These are phyloP conservation scores for Postia placenta DNA, from an alignment of 768 basidiomycete genomes.

Conservation along the genomic window DNA sequence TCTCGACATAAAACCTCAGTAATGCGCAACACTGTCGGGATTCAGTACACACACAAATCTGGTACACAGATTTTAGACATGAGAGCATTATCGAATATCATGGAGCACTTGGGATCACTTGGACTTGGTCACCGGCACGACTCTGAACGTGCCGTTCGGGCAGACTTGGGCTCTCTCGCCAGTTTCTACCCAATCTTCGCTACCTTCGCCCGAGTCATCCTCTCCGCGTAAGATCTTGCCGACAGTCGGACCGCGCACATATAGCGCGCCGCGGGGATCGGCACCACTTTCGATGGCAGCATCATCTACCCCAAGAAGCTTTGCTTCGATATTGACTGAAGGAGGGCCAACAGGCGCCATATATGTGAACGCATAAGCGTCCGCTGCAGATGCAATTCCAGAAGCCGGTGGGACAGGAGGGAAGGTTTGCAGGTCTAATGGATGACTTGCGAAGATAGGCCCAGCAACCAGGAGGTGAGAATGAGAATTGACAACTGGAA, in stretches of 20 bases:
- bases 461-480: slow-evolving; percentile 61
- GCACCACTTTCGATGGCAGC: slow-evolving; percentile 53
- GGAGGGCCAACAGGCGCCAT: slow-evolving; percentile 67
- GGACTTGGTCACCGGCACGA: slow-evolving; percentile 3
- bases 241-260: slow-evolving; percentile 70
- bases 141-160: slow-evolving; percentile 32
- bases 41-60: too few relatives aligned
- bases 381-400: slow-evolving; percentile 17
- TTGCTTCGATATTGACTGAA: slow-evolving; percentile 77
- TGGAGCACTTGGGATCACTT: slow-evolving; percentile 1
- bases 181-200: slow-evolving; percentile 24
- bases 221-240: slow-evolving; percentile 42
- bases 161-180: slow-evolving; percentile 27
- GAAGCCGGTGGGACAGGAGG: slow-evolving; percentile 20
- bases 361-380: slow-evolving; percentile 32
- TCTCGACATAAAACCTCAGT: too few relatives aligned
- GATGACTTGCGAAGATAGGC: slow-evolving; percentile 77
- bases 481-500: slow-evolving; percentile 66
- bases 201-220: slow-evolving; percentile 31
- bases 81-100: too few relatives aligned
- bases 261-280: slow-evolving; percentile 57
- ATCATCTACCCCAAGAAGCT: slow-evolving; percentile 68
- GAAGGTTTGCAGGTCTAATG: slow-evolving; percentile 80
- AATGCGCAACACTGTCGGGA: too few relatives aligned
- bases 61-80: too few relatives aligned